A percentile compares a stretch with the other conserved stretches of the same genome.
phyloP scores from a whole-genome alignment of 2,329 filamentous ascomycete species.

The Sporothrix inflata region DNA sequence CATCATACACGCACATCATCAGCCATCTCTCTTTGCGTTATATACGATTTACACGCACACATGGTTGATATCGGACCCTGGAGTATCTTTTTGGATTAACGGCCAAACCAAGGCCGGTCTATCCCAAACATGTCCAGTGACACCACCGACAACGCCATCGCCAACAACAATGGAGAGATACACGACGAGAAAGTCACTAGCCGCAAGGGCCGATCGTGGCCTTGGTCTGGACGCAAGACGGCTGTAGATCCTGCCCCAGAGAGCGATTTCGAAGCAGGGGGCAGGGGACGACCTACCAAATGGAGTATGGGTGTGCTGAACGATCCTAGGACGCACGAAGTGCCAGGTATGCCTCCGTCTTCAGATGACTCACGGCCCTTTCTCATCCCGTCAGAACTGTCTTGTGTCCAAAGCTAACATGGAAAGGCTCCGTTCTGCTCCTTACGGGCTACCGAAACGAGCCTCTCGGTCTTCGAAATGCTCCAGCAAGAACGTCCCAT shows the following conservation, averaged over 20 bases:
- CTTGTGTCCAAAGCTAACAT: conserved; percentile 16
- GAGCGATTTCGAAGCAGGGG: conserved; percentile 10
- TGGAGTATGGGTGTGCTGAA: conserved; percentile 82
- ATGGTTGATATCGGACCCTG: not conserved
- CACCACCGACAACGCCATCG: not conserved
- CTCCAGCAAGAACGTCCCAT: conserved; percentile 60
- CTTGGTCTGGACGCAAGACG: not conserved
- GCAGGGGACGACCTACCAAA: conserved; percentile 40
- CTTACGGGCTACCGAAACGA: conserved; percentile 60
- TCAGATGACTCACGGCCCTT: not conserved
- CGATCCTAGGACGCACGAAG: conserved; percentile 79
- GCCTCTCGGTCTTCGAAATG: conserved; percentile 61
- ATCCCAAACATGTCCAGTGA: not conserved
- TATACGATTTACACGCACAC: not conserved
- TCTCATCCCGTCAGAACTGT: not conserved
- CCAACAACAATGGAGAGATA: conserved; percentile 15
- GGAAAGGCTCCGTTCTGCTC: conserved; percentile 60
- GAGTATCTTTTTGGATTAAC: not conserved
- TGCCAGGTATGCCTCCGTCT: conserved; percentile 66
- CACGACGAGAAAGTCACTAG: not conserved
- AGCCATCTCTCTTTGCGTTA: too few species aligned
- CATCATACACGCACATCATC: not conserved
- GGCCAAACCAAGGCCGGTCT: not conserved
- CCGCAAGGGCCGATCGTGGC: conserved; percentile 22
- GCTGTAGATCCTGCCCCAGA: not conserved